These are phyloP conservation scores for Gracilariopsis chorda DNA, from an alignment of 23 red algal species.

Conservation along the genomic window DNA sequence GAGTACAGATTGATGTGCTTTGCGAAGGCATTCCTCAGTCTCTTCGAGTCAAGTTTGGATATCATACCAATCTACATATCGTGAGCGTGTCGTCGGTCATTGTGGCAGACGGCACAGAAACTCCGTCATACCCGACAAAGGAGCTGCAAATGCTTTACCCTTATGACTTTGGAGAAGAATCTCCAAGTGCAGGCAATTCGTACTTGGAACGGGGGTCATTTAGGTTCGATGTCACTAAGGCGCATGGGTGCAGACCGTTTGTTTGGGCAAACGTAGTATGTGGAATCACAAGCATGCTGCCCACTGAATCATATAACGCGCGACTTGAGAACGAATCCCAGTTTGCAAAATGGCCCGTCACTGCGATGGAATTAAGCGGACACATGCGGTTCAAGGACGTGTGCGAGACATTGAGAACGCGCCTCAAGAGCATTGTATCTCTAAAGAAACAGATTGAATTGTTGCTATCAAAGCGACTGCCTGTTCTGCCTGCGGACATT, in stretches of 20 bases:
- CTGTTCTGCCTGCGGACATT: not conserved
- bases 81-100: conserved; percentile 17
- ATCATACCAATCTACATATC: conserved; percentile 16
- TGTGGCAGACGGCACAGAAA: conserved; percentile 16
- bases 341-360: conserved; percentile 10
- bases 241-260: conserved; percentile 61
- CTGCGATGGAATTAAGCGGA: conserved; percentile 19
- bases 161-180: conserved; percentile 58
- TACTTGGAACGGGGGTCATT: conserved; percentile 60
- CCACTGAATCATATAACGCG: not conserved
- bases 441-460: conserved; percentile 38
- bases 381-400: conserved; percentile 55
- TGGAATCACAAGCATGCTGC: conserved; percentile 28
- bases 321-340: not conserved
- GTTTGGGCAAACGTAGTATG: conserved; percentile 84
- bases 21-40: not conserved
- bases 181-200: conserved; percentile 58
- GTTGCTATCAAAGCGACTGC: conserved; percentile 19
- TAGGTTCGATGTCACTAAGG: conserved; percentile 38
- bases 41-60: conserved; percentile 34
- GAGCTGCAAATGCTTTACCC: conserved; percentile 55
- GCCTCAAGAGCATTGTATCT: conserved; percentile 16
- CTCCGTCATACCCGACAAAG: not conserved
- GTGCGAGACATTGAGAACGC: not conserved
- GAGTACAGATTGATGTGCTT: conserved; percentile 44